Base-by-base conservation (phyloP, 169 alveolate species). In the Eimeria sp. region DNA sequence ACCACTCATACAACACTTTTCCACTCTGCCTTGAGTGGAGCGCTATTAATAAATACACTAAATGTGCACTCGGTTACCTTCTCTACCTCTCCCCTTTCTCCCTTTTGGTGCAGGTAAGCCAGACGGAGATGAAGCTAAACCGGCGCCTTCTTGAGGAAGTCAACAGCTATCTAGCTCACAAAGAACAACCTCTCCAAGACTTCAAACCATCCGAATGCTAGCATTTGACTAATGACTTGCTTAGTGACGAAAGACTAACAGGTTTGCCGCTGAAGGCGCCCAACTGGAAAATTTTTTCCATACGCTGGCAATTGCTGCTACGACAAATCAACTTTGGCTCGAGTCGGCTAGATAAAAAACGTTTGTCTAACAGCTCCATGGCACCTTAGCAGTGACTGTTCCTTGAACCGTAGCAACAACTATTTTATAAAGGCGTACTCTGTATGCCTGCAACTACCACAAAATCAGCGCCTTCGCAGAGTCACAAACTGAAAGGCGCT, bases 111-210 rank as follows among this genome's bases (percentile, higher is more conserved):
- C 93, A 87, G 93, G 93, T 87, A 37, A 87, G 93, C 46, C 82
- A 87, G 93, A 87, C 93, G 56, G 93, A 87, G 82, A 87, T 87
- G 93, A 87, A 87, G 68, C 93, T 87, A 30, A 87, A 87, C 30
- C 82, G 93, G 82, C 93, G 62, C 66, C 93, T 87, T 20, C 93
- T 87, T 87, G 93, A 87, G 56, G 93, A 87, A 64, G 93, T 87
- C 76, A 87, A 87, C 93, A 46, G 23, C 93, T 87, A 87, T 40
- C 52, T 64, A 30, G 62, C 74, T 11, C 58, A 33, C 93, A 60
- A 60, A 40, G 13, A 27, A 43, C 77, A 16, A 9, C 77, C 90
- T 14, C 9, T 25, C 37, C 90, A 54, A 37, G 90, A 54, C 49
- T 54, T 82, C n/a, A 37, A 30, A 33, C 58, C 77, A 23, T 6